These are phyloP conservation scores for Verticillium nonalfalfae DNA, from an alignment of 2,329 filamentous ascomycete species.

Conservation along the genomic window DNA sequence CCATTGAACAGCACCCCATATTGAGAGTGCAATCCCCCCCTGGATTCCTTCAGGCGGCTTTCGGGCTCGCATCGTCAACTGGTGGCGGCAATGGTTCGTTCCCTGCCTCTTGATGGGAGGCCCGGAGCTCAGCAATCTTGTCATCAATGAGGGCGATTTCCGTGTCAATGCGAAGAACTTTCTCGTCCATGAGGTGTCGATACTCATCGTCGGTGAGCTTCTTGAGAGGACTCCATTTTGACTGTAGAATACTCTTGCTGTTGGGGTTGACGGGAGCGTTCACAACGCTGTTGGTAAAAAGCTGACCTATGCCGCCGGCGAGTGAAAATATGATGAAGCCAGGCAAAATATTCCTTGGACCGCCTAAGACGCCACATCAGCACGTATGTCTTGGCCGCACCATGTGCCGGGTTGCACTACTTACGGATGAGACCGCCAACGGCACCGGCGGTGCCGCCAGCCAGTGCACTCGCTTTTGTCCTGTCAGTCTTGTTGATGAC, in stretches of 20 bases:
- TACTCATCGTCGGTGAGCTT: conserved; percentile 69
- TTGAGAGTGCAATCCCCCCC: too few relatives aligned
- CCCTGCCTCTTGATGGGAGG: neutral
- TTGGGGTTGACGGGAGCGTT: conserved; percentile 13
- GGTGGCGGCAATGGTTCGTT: neutral
- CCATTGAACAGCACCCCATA: too few relatives aligned
- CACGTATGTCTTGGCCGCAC: conserved; percentile 6
- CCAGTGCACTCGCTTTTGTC: conserved; percentile 60
- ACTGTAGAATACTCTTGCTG: conserved; percentile 44
- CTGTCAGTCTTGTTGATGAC: conserved; percentile 52
- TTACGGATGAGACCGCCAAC: conserved; percentile 49
- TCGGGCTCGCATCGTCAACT: neutral
- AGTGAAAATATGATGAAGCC: conserved; percentile 42
- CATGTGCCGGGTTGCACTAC: conserved; percentile 13
- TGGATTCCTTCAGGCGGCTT: neutral
- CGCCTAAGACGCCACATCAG: conserved; percentile 28
- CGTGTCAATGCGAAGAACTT: conserved; percentile 63
- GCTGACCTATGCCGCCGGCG: conserved; percentile 31
- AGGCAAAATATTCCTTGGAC: conserved; percentile 45
- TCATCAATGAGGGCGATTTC: conserved; percentile 77
- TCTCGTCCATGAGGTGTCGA: conserved; percentile 62
- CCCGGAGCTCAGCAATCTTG: conserved; percentile 46
- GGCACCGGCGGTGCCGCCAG: conserved; percentile 63
- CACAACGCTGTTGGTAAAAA: conserved; percentile 25
- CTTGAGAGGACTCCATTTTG: conserved; percentile 66